phyloP scores from a whole-genome alignment of 495 filamentous ascomycete genomes.

The Penicillium ochrochloron region DNA sequence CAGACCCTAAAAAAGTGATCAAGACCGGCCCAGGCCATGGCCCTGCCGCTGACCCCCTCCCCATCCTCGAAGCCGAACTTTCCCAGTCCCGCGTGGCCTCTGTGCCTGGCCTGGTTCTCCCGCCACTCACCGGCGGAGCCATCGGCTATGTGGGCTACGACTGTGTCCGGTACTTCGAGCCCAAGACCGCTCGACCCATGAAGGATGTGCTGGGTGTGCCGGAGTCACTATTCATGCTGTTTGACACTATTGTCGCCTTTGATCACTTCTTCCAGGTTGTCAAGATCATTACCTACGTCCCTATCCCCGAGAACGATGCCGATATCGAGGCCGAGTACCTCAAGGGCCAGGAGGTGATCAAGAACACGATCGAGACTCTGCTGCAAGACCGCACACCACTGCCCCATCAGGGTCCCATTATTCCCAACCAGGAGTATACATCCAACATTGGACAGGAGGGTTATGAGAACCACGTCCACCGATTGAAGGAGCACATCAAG shows the following conservation, averaged over 20 bases:
- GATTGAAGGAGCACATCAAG: conserved; percentile 83
- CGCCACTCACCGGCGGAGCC: conserved; percentile 86
- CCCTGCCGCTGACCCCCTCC: conserved; percentile 78
- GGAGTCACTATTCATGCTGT: conserved; percentile 96
- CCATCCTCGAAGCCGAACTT: conserved; percentile 78
- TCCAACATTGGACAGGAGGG: conserved; percentile 91
- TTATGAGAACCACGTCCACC: conserved; percentile 83
- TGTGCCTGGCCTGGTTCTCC: conserved; percentile 78
- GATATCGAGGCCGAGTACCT: conserved; percentile 66
- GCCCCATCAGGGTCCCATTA: conserved; percentile 74
- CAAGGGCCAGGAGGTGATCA: conserved; percentile 63
- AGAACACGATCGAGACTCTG: conserved; percentile 68
- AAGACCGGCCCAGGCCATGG: conserved; percentile 89
- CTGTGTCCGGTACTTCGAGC: conserved; percentile 96
- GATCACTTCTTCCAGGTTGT: conserved; percentile 92
- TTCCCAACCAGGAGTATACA: conserved; percentile 74
- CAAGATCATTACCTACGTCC: conserved; percentile 89
- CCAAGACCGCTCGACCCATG: conserved; percentile 82
- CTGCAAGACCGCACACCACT: conserved; percentile 74
- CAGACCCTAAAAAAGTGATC: conserved; percentile 81
- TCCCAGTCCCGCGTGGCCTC: conserved; percentile 73
- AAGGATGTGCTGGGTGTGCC: conserved; percentile 87
- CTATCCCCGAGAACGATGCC: conserved; percentile 51
- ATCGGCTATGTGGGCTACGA: conserved; percentile 98
- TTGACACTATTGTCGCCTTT: conserved; percentile 92